These are phyloP conservation scores for Porphyra umbilicalis DNA, from an alignment of 31 red algal genomes.

Conservation along the genomic window DNA sequence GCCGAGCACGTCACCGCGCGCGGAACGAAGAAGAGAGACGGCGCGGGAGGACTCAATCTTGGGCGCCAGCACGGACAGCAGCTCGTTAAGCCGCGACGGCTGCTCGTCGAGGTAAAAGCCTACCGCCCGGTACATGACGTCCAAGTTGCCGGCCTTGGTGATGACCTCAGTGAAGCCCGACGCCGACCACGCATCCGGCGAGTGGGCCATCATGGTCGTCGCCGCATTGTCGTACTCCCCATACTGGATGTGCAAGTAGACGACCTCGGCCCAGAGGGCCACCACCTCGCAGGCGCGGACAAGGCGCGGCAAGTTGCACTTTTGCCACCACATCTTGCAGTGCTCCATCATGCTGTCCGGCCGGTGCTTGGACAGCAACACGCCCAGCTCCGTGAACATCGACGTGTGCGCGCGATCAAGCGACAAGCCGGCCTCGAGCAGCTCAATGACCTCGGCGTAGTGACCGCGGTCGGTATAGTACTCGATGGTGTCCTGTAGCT, in stretches of 20 bases:
- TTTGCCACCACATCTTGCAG: conserved; percentile 96
- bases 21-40: conserved; percentile 61
- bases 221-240: conserved; percentile 98
- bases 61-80: conserved; percentile 77
- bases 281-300: conserved; percentile 86
- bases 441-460: conserved; percentile 79
- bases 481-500: conserved; percentile 82
- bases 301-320: conserved; percentile 69
- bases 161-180: conserved; percentile 61
- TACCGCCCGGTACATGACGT: conserved; percentile 95
- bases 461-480: conserved; percentile 93
- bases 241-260: conserved; percentile 87
- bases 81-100: conserved; percentile 73
- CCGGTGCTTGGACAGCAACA: conserved; percentile 87
- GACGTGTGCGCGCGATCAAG: conserved; percentile 85
- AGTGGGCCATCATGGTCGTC: conserved; percentile 92
- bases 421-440: conserved; percentile 79
- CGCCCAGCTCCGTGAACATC: conserved; percentile 98
- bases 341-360: conserved; percentile 86
- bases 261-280: conserved; percentile 81
- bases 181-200: conserved; percentile 70
- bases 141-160: conserved; percentile 74
- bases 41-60: conserved; percentile 80
- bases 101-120: conserved; percentile 96
- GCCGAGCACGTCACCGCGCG: conserved; percentile 50